phyloP scores from a whole-genome alignment of 495 filamentous ascomycete genomes.

The Bacidia gigantensis region DNA sequence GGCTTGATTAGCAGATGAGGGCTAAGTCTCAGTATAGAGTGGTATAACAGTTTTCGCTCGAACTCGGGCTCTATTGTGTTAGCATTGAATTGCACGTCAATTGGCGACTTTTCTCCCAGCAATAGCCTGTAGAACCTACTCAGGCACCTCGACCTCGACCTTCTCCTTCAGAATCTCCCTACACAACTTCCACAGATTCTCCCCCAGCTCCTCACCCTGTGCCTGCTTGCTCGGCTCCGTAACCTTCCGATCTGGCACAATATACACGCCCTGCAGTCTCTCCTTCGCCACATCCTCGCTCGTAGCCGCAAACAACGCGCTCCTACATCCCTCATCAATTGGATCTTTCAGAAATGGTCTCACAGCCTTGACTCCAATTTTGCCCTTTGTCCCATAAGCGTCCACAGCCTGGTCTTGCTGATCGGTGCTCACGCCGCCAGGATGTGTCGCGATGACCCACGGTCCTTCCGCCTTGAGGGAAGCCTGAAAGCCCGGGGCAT shows the following conservation, averaged over 20 bases:
- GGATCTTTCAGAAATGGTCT: constrained; percentile 39
- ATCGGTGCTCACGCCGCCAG: constrained; percentile 34
- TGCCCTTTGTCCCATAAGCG: constrained; percentile 34
- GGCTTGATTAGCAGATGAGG: too few species aligned
- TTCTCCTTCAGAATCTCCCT: constrained; percentile 30
- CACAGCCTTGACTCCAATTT: constrained; percentile 24
- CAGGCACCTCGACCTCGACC: constrained; percentile 17
- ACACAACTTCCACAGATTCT: constrained; percentile 30
- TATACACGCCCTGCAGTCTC: constrained; percentile 36
- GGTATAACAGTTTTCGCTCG: too few species aligned
- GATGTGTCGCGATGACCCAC: constrained; percentile 36
- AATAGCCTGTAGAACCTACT: too few species aligned
- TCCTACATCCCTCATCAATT: constrained; percentile 32
- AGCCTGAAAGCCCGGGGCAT: constrained; percentile 24
- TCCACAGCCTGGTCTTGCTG: constrained; percentile 40
- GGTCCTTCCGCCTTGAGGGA: constrained; percentile 17
- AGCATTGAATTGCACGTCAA: too few species aligned
- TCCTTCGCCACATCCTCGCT: constrained; percentile 30
- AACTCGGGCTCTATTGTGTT: too few species aligned
- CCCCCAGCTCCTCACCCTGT: constrained; percentile 26
- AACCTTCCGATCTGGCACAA: constrained; percentile 39
- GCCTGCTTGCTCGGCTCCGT: constrained; percentile 29
- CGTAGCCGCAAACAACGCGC: constrained; percentile 36
- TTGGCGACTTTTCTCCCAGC: too few species aligned
- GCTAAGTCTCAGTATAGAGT: too few species aligned